A percentile compares a stretch with the other conserved stretches of the same genome.
Evolutionary conservation across 176 grass and related monocot species (phyloP).

Genomic region (Hordeum marinum): DNA sequence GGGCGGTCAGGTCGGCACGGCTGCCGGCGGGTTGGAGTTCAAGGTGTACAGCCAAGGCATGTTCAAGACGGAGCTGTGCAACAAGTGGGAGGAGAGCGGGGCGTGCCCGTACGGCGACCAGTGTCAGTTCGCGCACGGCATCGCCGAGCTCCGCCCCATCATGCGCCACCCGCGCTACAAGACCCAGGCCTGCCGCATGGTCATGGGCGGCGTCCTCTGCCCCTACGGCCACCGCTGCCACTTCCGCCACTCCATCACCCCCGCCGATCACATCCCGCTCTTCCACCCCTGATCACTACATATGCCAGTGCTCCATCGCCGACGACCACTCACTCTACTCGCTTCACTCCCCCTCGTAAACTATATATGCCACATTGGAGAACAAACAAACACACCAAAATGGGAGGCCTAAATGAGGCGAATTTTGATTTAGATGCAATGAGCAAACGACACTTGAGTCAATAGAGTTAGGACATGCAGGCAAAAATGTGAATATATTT

Average conservation of each 20-base stretch:
- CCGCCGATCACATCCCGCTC: constrained; percentile 46
- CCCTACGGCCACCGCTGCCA: constrained; percentile 98
- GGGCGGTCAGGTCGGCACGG: not conserved
- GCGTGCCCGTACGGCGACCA: constrained; percentile 68
- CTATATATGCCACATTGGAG: not conserved
- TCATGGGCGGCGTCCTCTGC: constrained; percentile 66
- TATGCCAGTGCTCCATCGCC: constrained; percentile 26
- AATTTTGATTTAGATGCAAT: constrained; percentile 19
- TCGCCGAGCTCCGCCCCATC: constrained; percentile 85
- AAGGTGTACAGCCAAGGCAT: constrained; percentile 93
- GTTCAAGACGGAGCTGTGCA: constrained; percentile 99
- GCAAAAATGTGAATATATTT: constrained; percentile 54
- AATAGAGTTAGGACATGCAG: constrained; percentile 12
- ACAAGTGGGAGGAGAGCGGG: constrained; percentile 94
- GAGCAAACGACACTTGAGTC: not conserved
- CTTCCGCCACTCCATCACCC: constrained; percentile 75
- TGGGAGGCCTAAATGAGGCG: constrained; percentile 17
- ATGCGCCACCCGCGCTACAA: constrained; percentile 97
- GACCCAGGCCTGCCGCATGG: constrained; percentile 89
- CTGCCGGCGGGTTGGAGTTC: constrained; percentile 49
- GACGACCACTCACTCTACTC: constrained; percentile 26
- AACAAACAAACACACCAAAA: not conserved
- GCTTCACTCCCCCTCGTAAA: not conserved
- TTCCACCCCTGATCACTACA: constrained; percentile 18
- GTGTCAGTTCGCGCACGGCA: constrained; percentile 97